These are phyloP conservation scores for Calendula officinalis DNA, from an alignment of 129 eudicot genomes.

Conservation along the genomic window DNA sequence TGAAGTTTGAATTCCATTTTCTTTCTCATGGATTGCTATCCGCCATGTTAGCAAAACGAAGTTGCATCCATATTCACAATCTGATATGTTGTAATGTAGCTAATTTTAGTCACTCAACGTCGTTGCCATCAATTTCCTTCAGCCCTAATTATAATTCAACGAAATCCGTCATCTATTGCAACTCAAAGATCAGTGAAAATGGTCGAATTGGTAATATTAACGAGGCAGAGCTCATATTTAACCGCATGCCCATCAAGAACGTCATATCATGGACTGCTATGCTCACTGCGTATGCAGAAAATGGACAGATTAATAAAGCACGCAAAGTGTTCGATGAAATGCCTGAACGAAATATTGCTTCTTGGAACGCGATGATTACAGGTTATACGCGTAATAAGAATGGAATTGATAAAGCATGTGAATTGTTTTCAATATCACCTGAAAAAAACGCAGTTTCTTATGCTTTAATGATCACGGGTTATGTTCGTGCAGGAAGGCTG, in stretches of 20 bases:
- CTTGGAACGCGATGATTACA: conserved; percentile 89
- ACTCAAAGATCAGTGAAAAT: conserved; percentile 59
- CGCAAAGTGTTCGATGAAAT: conserved; percentile 78
- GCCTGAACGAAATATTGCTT: conserved; percentile 67
- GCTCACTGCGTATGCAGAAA: conserved; percentile 61
- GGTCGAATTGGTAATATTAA: conserved; percentile 60
- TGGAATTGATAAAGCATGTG: conserved; percentile 43
- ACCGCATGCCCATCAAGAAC: conserved; percentile 51
- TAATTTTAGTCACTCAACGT: conserved; percentile 21
- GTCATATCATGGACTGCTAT: conserved; percentile 72
- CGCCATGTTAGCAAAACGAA: conserved; percentile 28
- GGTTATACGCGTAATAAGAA: conserved; percentile 43
- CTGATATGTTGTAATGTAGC: not conserved
- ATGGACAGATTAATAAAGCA: conserved; percentile 50
- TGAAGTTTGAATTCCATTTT: not conserved
- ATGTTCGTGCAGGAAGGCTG: conserved; percentile 52
- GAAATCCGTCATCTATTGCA: conserved; percentile 45
- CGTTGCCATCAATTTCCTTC: conserved; percentile 23
- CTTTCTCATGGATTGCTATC: conserved; percentile 13
- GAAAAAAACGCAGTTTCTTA: conserved; percentile 56
- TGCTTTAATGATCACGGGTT: conserved; percentile 62
- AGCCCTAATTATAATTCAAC: conserved; percentile 20
- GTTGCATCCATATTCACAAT: conserved; percentile 10
- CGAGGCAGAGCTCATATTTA: conserved; percentile 56
- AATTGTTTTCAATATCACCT: conserved; percentile 50